Base-by-base conservation (phyloP, 78 protist species). In the Parvularia atlantis region DNA sequence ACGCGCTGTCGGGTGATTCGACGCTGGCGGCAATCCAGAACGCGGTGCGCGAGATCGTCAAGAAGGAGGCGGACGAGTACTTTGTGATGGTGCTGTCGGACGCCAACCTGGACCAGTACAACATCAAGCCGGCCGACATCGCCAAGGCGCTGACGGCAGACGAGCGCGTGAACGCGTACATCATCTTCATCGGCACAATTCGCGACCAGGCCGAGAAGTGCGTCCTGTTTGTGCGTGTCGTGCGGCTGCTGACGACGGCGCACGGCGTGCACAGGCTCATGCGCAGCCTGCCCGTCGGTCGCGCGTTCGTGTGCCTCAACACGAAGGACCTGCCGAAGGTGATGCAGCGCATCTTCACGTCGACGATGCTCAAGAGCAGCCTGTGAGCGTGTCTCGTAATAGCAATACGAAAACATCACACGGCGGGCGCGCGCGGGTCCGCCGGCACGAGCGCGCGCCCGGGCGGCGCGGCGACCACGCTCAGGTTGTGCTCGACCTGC, bases 21-120 rank as follows among this genome's bases (percentile, higher is more conserved):
- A 87, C 91, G 56, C 64, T 87, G 11, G 44, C 2, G 77, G 77
- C 77, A 0, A n/a, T 41, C 1, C 24, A 20, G 33, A 13, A 17
- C n/a, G 73, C 79, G n/a, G 53, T 81, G 22, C 10, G 68, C n/a
- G 36, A 24, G 41, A 41, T 33, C 28, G 83, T 76, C 20, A 20
- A 36, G n/a, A 37, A 71, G 7, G 70, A 35, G 0, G 72, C 31
- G 14, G 91, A 86, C 40, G 84, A 78, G 31, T 41, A 41, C 68
- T 82, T 82, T 71, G 84, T 75, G 31, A 46, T 82, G 39, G 30
- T 86, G 22, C 40, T 86, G 50, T 67, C 78, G 17, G 91, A 86
- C 39, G 91, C 91, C 57, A 86, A 86, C 36, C 68, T 86, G 41
- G 76, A 41, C 35, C 66, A 76, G 5, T 87, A 87, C 71, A 87